Evolutionary conservation across 352 stramenopile species (phyloP), one percentile per base, ranked within the genome.

Genomic region (Pseudoperonospora humuli): DNA sequence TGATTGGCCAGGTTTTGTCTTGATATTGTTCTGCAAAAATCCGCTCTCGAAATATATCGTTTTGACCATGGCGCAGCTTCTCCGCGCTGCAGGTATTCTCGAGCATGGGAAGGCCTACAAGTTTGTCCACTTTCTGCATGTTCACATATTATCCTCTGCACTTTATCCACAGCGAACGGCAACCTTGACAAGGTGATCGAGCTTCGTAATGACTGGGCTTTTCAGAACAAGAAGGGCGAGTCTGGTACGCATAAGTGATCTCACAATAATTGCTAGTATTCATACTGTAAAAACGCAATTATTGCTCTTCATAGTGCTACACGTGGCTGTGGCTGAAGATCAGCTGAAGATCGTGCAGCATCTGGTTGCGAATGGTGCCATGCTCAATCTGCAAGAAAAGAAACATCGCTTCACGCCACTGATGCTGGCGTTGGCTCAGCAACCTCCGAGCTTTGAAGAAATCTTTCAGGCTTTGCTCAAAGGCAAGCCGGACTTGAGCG

Each of bases 201-300:
- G 50, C 42, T 89, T 20, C 66, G 72, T 32, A 72, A 70, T 21
- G 63, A 86, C 36, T 86, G 74, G 72, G 65, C 54, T 42, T 73
- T 69, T 43, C 74, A 89, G 58, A 89, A 89, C 64, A 89, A 89
- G 54, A 89, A 86, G 62, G 77, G 77, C 39, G 74, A 86, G 40
- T 84, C 74, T 2, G 77, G 77, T 89, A 54, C 21, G 55, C n/a
- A n/a, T n/a, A n/a, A n/a, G 1, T 14, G 26, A 14, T 14, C 3
- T 14, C 14, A 31, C 26, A 31, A 14, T 14, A 31, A 14, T 15
- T 31, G 5, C 14, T 31, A 31, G 13, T 31, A 9, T 31, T 11
- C 24, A 7, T 27, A 2, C 10, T 27, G 6, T 7, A 27, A 27
- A 27, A 27, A 7, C 2, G 10, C 8, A 32, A 15, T 32, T 32